phyloP scores from a whole-genome alignment of 1,284 basidiomycete species.

The Pseudozyma sp. region DNA sequence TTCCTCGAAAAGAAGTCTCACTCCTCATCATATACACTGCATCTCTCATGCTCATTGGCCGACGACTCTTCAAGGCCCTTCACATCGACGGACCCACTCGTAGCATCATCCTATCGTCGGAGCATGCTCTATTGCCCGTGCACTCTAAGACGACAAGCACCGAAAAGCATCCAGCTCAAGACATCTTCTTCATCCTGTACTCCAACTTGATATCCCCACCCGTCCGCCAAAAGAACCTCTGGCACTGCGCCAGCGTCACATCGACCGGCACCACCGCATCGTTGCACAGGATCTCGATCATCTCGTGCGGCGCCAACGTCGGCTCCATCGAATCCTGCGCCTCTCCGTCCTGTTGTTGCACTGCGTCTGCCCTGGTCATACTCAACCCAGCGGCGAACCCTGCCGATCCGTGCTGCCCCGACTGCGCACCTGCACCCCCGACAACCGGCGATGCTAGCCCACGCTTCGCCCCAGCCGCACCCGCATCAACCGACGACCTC shows the following conservation, averaged over 20 bases:
- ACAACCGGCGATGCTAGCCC: not conserved
- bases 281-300: conserved; percentile 88
- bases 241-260: conserved; percentile 80
- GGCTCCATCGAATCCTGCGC: not conserved
- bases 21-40: no score
- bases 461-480: not conserved
- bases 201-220: conserved; percentile 51
- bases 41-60: no score
- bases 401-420: not conserved
- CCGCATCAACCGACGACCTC: conserved; percentile 30
- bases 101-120: not conserved
- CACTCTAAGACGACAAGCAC: not conserved
- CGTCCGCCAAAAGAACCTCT: conserved; percentile 48
- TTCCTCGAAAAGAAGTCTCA: no score
- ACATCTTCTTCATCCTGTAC: conserved; percentile 45
- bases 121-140: not conserved
- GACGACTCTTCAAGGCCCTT: no score
- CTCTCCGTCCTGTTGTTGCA: not conserved
- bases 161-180: not conserved
- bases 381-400: conserved; percentile 15
- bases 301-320: conserved; percentile 75
- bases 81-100: no score
- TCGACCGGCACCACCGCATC: conserved; percentile 81
- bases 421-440: not conserved
- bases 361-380: conserved; percentile 35